phyloP scores from a whole-genome alignment of 1,284 basidiomycete species.

The Ustilago trichophora region DNA sequence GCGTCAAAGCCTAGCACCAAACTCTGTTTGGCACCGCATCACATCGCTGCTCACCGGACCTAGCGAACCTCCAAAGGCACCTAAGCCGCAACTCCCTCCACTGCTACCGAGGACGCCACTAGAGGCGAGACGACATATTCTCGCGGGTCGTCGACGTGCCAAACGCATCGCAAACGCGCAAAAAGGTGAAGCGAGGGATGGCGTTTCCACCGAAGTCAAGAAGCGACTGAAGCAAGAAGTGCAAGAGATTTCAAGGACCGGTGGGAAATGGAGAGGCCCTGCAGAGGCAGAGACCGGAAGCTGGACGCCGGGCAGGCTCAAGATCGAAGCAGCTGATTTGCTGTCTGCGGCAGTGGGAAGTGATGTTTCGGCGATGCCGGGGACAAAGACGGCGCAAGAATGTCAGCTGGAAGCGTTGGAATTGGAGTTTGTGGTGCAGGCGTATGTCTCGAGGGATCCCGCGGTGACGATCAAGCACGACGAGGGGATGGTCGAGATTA shows the following conservation, averaged over 20 bases:
- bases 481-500: slow-evolving; percentile 35
- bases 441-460: slow-evolving; percentile 33
- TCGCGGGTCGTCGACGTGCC: slow-evolving; percentile 66
- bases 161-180: slow-evolving; percentile 61
- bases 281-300: slow-evolving; percentile 21
- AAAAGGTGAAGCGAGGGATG: slow-evolving; percentile 48
- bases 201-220: slow-evolving; percentile 47
- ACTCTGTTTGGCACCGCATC: slow-evolving; percentile 18
- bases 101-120: slow-evolving; percentile 63
- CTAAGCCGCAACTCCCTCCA: slow-evolving; percentile 50
- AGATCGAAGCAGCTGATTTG: slow-evolving; percentile 27
- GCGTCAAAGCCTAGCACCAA: slow-evolving; percentile 17
- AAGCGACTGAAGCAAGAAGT: slow-evolving; percentile 54
- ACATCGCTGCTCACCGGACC: slow-evolving; percentile 10
- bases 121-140: slow-evolving; percentile 66
- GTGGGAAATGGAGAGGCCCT: slow-evolving; percentile 29
- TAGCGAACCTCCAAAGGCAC: slow-evolving; percentile 10
- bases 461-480: slow-evolving; percentile 39
- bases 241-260: slow-evolving; percentile 34
- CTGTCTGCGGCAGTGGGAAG: slow-evolving; percentile 19
- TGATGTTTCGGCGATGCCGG: slow-evolving; percentile 9
- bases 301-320: slow-evolving; percentile 33
- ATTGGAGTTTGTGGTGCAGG: slow-evolving; percentile 43
- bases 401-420: slow-evolving; percentile 42
- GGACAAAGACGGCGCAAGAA: slow-evolving; percentile 25